Evolutionary conservation across 768 basidiomycete species (phyloP).

Genomic region (Dictyophora rubrovolvata): DNA sequence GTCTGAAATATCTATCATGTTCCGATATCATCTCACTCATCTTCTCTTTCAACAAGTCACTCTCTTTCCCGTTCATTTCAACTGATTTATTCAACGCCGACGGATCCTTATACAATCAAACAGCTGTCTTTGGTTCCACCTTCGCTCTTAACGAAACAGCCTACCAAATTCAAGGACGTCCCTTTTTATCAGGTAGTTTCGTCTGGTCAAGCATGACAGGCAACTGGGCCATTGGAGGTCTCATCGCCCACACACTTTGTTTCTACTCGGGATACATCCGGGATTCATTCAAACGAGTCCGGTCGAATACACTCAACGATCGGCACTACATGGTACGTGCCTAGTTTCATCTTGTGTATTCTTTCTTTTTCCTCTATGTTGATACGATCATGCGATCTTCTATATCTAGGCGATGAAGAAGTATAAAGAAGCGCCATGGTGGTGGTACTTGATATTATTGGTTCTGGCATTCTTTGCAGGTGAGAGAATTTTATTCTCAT

Average conservation of each 20-base stretch:
- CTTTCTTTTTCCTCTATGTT: background rate
- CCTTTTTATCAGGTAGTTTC: conserved; percentile 41
- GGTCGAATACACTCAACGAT: conserved; percentile 38
- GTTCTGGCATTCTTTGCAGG: conserved; percentile 46
- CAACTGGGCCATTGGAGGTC: conserved; percentile 49
- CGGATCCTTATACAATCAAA: conserved; percentile 45
- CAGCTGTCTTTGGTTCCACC: conserved; percentile 39
- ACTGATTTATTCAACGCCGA: conserved; percentile 46
- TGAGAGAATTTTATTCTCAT: conserved; percentile 15
- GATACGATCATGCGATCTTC: background rate
- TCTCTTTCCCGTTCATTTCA: conserved; percentile 49
- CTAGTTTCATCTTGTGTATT: background rate
- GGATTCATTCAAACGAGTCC: conserved; percentile 40
- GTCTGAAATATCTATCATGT: conserved; percentile 8
- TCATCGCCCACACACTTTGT: conserved; percentile 44
- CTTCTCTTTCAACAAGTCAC: conserved; percentile 28
- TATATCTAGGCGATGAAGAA: conserved; percentile 38
- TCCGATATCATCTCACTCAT: conserved; percentile 12
- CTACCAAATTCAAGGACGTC: conserved; percentile 38
- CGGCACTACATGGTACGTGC: conserved; percentile 40
- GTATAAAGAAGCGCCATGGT: conserved; percentile 51
- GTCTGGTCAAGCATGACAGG: conserved; percentile 39
- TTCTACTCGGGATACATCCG: conserved; percentile 48
- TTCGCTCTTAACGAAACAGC: conserved; percentile 48
- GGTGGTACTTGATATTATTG: conserved; percentile 47